Percentiles rank a stretch among this genome's conserved stretches.
phyloP scores from a whole-genome alignment of 495 filamentous ascomycete species.

The Xylaria scruposa region DNA sequence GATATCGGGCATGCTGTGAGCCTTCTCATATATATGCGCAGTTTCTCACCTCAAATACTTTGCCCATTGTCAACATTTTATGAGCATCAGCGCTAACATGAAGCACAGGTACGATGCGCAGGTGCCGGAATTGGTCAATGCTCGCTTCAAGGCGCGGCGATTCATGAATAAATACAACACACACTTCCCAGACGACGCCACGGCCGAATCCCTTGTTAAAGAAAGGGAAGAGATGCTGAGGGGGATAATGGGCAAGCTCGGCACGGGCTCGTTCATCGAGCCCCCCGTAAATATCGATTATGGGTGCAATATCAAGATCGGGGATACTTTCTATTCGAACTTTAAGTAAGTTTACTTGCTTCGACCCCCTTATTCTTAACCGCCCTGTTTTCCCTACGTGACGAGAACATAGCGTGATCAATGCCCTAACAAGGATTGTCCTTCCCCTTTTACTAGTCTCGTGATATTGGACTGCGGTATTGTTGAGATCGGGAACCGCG shows the following conservation, averaged over 20 bases:
- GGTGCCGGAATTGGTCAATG: constrained; percentile 43
- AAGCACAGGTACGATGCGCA: constrained; percentile 49
- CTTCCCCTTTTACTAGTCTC: constrained; percentile 36
- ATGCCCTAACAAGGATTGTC: not conserved
- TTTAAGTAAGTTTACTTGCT: constrained; percentile 51
- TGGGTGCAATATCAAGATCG: constrained; percentile 60
- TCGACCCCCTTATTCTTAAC: not conserved
- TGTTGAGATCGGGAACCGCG: constrained; percentile 53
- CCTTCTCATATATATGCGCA: not conserved
- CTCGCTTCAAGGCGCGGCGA: constrained; percentile 42
- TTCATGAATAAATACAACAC: constrained; percentile 58
- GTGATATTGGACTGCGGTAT: constrained; percentile 53
- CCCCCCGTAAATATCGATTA: constrained; percentile 61
- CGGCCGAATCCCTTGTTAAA: constrained; percentile 46
- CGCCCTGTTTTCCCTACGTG: not conserved
- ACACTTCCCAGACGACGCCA: constrained; percentile 49
- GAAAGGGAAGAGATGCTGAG: constrained; percentile 47
- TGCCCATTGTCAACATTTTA: not conserved
- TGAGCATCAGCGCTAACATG: not conserved
- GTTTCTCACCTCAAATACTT: constrained; percentile 6
- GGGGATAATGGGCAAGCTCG: constrained; percentile 52
- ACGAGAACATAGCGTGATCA: not conserved
- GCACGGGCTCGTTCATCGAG: constrained; percentile 53
- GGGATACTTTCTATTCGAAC: constrained; percentile 58
- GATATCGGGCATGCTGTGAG: constrained; percentile 61